Evolutionary conservation across 75 land plant genomes (phyloP).

Genomic region (Picea sitchensis): DNA sequence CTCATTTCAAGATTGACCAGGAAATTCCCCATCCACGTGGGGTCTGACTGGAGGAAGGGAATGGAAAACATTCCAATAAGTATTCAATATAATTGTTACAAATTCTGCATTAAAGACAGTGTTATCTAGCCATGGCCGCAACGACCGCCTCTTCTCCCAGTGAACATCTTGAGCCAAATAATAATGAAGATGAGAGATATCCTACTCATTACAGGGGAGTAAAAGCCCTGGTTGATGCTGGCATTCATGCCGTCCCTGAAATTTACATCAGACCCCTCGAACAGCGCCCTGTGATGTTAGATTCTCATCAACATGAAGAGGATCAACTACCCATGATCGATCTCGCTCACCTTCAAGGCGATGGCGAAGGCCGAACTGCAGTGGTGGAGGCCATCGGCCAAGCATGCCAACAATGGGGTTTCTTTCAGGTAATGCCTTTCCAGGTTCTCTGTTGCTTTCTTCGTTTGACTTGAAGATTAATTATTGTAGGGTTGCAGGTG

Average conservation of each 20-base stretch:
- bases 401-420: constrained; percentile 69
- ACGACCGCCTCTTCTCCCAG: no score
- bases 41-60: no score
- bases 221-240: constrained; percentile 21
- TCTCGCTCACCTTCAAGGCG: constrained; percentile 13
- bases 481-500: constrained; percentile 21
- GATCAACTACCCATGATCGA: constrained; percentile 66
- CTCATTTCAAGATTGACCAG: no score
- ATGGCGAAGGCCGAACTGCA: constrained; percentile 12
- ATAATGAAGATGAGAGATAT: not conserved
- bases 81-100: no score
- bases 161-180: no score
- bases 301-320: constrained; percentile 15
- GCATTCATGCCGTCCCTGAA: constrained; percentile 33
- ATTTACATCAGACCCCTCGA: constrained; percentile 57
- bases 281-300: constrained; percentile 56
- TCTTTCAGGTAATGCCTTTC: constrained; percentile 54
- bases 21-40: no score
- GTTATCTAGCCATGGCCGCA: no score
- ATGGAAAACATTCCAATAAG: no score
- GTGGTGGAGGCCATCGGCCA: constrained; percentile 34
- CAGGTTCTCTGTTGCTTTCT: no score
- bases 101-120: no score
- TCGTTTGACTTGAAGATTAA: no score
- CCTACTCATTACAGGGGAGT: constrained; percentile 3